Percentiles rank a stretch among this genome's conserved stretches.
These are phyloP conservation scores for Cladosporium oxysporum DNA, from an alignment of 2,329 filamentous ascomycete species.

Conservation along the genomic window DNA sequence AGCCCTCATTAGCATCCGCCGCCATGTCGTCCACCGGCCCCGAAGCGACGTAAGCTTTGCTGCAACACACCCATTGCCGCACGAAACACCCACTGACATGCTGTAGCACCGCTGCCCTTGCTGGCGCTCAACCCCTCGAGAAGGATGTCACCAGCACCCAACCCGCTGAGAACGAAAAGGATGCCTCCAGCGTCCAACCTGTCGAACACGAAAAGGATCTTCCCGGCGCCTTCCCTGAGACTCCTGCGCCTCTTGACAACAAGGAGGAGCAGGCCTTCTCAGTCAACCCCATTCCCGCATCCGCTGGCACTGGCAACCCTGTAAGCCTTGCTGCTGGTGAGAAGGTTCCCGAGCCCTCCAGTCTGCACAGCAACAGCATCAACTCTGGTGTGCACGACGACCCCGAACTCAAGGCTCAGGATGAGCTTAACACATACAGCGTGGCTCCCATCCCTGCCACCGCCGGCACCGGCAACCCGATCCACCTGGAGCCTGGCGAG, in stretches of 20 bases:
- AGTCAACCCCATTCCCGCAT: slow-evolving; percentile 62
- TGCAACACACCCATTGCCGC: slow-evolving; percentile 48
- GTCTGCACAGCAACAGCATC: slow-evolving; percentile 69
- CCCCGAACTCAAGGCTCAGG: slow-evolving; percentile 53
- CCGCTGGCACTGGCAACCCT: slow-evolving; percentile 69
- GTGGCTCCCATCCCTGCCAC: slow-evolving; percentile 62
- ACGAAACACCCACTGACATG: slow-evolving; percentile 65
- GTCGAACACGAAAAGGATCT: slow-evolving; percentile 37
- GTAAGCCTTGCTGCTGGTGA: slow-evolving; percentile 77
- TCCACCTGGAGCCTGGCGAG: slow-evolving; percentile 77
- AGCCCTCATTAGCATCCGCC: slow-evolving; percentile 48
- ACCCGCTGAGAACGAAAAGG: slow-evolving; percentile 43
- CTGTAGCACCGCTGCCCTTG: slow-evolving; percentile 69
- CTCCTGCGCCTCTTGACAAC: slow-evolving; percentile 51
- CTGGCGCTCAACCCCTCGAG: slow-evolving; percentile 49
- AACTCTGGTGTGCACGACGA: slow-evolving; percentile 67
- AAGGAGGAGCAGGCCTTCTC: slow-evolving; percentile 50
- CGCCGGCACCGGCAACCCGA: slow-evolving; percentile 69
- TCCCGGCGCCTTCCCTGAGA: slow-evolving; percentile 73
- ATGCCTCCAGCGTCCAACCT: slow-evolving; percentile 56
- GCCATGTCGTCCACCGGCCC: slow-evolving; percentile 68
- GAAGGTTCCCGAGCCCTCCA: slow-evolving; percentile 69
- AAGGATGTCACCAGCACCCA: slow-evolving; percentile 58
- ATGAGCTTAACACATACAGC: slow-evolving; percentile 42
- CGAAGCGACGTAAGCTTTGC: slow-evolving; percentile 62